phyloP scores from a whole-genome alignment of 2,329 filamentous ascomycete genomes.

The Fusarium pseudonygamai region DNA sequence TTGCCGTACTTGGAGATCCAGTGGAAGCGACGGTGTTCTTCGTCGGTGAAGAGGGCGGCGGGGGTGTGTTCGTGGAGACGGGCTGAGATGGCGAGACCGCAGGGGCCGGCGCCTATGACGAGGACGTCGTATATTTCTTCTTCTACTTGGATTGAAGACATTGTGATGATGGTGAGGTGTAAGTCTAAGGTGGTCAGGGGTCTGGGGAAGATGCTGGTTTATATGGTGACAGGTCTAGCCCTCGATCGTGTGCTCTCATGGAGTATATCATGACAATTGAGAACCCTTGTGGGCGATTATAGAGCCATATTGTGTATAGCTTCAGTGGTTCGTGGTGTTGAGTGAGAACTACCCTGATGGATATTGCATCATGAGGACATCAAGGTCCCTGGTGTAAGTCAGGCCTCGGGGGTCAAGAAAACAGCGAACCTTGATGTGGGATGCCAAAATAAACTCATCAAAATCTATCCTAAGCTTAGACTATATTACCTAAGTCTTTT shows the following conservation, averaged over 20 bases:
- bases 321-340: neutral
- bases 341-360: slow-evolving; percentile 28
- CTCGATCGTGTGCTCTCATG: neutral
- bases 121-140: slow-evolving; percentile 69
- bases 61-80: slow-evolving; percentile 77
- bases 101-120: slow-evolving; percentile 79
- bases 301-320: neutral
- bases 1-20: slow-evolving; percentile 75
- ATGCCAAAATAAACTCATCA: too few relatives aligned
- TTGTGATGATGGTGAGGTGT: neutral
- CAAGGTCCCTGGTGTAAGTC: slow-evolving; percentile 16
- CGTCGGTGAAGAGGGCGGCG: slow-evolving; percentile 83
- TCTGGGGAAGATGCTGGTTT: neutral
- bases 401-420: too few relatives aligned
- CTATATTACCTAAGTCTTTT: too few relatives aligned
- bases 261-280: neutral
- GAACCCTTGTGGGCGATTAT: slow-evolving; percentile 8
- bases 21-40: slow-evolving; percentile 83
- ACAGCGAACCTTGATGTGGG: too few relatives aligned
- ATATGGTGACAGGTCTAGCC: neutral
- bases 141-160: slow-evolving; percentile 25
- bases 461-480: too few relatives aligned
- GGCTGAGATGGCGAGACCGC: slow-evolving; percentile 77
- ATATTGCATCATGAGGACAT: slow-evolving; percentile 35
- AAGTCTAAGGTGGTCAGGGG: neutral